A percentile compares a stretch with the other conserved stretches of the same genome.
These are phyloP conservation scores for Tubosaeta sp. DNA, from an alignment of 768 basidiomycete species.

Conservation along the genomic window DNA sequence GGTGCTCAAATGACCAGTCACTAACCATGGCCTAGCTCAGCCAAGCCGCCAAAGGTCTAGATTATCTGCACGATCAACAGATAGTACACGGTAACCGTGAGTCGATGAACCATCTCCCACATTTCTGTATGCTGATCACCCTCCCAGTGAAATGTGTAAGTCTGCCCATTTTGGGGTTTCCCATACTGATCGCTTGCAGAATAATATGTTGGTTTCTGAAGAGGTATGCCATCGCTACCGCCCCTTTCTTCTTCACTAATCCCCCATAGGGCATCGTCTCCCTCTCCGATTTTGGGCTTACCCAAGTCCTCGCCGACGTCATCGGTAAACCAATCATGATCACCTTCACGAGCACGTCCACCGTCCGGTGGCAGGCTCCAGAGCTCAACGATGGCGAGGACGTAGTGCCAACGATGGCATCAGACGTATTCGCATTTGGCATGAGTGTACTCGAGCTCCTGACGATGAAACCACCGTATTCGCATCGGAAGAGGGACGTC, in stretches of 20 bases:
- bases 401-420: slow-evolving; percentile 39
- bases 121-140: neutral
- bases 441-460: slow-evolving; percentile 60
- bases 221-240: slow-evolving; percentile 30
- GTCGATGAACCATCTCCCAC: slow-evolving; percentile 18
- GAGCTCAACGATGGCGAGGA: slow-evolving; percentile 48
- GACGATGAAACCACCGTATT: slow-evolving; percentile 48
- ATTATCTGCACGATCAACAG: slow-evolving; percentile 49
- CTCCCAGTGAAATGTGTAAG: slow-evolving; percentile 57
- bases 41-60: slow-evolving; percentile 53
- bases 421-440: slow-evolving; percentile 55
- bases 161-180: slow-evolving; percentile 4
- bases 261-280: slow-evolving; percentile 45
- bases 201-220: slow-evolving; percentile 55
- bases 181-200: slow-evolving; percentile 29
- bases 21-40: slow-evolving; percentile 34
- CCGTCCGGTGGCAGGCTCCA: slow-evolving; percentile 59
- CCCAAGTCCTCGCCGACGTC: slow-evolving; percentile 56
- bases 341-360: slow-evolving; percentile 43
- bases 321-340: slow-evolving; percentile 44
- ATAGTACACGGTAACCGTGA: slow-evolving; percentile 60
- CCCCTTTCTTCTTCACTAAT: neutral
- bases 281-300: slow-evolving; percentile 63
- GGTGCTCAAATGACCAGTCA: neutral
- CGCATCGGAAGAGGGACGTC: slow-evolving; percentile 46